Evolutionary conservation across 2,329 filamentous ascomycete genomes (phyloP), one percentile per base, ranked within the genome.

Genomic region (Pseudogymnoascus sp.): DNA sequence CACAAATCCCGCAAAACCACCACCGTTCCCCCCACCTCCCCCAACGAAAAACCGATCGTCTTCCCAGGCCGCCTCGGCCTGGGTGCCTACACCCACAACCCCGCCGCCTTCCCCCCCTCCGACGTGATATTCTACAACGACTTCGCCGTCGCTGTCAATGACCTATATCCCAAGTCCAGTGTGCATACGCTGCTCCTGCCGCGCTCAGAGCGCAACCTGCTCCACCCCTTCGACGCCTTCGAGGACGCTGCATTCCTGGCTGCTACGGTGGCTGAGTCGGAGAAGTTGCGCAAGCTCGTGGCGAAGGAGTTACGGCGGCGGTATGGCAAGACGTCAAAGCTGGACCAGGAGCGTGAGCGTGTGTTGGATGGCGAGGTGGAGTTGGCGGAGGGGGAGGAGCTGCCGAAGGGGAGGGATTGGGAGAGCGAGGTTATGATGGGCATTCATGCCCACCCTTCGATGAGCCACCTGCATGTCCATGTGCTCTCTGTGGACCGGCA

Each of bases 401-500:
- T 93, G 7, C 92, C 92, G 0, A 67, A 72, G 0, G 93, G 92
- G 0, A 82, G 93, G 23, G 86, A 97, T 76, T 97, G 92, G 90
- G 76, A 79, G 42, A 77, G 78, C 11, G 91, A 95, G 26, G 81
- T 97, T 60, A 83, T 84, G 60, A 83, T 86, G 18, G 95, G 95
- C 12, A 83, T 96, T 6, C 95, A 99, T 76, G 89, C 91, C 2
- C 85, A 88, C 68, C 95, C 95, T 2, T 93, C 88, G 63, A 97
- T 99, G 95, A 87, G 84, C 67, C 91, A 97, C 74, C 73, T 97
- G 63, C 95, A 99, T 75, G 81, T 97, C 3, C 95, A 99, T 75
- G 85, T 97, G 31, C 77, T 97, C 64, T 91, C 89, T 40, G 80
- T 85, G 16, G 95, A 99, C 73, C 88, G 90, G 80, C 81, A 85